Conservation (phyloP, 1,284 basidiomycete genomes). For the Pseudozyma flocculosa region DNA sequence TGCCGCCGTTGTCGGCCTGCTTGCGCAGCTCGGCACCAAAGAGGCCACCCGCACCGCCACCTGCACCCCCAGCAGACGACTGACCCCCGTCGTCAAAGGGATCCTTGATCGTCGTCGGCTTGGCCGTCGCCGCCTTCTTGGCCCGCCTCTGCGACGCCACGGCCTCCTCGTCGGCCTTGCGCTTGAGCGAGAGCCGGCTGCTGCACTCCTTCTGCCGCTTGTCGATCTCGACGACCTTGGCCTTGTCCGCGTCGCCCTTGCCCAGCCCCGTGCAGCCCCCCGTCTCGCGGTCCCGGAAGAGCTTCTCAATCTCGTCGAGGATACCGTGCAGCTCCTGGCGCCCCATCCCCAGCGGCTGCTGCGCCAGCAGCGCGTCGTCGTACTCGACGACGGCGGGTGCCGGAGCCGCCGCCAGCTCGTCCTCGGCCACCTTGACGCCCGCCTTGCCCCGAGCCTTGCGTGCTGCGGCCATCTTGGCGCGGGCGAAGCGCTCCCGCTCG, state of each 20-base stretch:
- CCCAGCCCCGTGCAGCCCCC: conserved; percentile 18
- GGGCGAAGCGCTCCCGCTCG: conserved; percentile 9
- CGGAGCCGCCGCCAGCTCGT: conserved; percentile 9
- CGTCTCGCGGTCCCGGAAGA: conserved; percentile 11
- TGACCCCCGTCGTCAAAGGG: neutral
- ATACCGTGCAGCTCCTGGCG: conserved; percentile 69
- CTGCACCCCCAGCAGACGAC: neutral
- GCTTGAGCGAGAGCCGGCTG: conserved; percentile 8
- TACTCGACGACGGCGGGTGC: conserved; percentile 8
- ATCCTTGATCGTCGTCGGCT: neutral
- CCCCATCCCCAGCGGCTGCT: conserved; percentile 57
- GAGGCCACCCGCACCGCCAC: neutral
- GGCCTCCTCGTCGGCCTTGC: conserved; percentile 5
- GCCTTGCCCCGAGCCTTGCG: conserved; percentile 17
- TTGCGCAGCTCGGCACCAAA: neutral
- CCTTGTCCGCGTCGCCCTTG: conserved; percentile 24
- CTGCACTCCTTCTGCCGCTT: conserved; percentile 25
- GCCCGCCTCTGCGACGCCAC: neutral
- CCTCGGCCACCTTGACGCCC: conserved; percentile 21
- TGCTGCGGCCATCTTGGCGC: conserved; percentile 14
- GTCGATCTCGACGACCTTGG: conserved; percentile 42
- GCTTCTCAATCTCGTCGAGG: conserved; percentile 60
- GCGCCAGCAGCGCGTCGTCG: conserved; percentile 15
- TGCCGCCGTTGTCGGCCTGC: neutral
- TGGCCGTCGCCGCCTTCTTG: neutral